Evolutionary conservation across 2,329 filamentous ascomycete genomes (phyloP), one percentile per base, ranked within the genome.

Genomic region (Colletotrichum sublineola): DNA sequence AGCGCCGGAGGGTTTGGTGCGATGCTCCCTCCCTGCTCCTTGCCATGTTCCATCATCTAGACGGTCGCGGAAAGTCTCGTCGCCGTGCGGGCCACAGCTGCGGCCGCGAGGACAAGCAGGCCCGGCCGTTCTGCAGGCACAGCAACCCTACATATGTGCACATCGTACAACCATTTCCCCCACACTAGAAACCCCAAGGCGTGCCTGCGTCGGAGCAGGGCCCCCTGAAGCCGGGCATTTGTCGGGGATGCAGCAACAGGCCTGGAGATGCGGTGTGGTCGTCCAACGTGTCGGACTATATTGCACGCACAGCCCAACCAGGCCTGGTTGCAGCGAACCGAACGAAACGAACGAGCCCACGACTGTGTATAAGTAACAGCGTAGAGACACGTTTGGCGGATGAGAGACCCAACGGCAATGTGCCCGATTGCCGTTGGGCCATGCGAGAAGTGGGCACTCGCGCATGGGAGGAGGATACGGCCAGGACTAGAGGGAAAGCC

Each of bases 81-180:
- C 29, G 29, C 50, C 63, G 29, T 63, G 64, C 64, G 52, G 65
- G 69, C 58, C 58, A 63, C 65, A 63, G 29, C 58, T 63, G 69
- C 69, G 56, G 65, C 46, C 52, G 40, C 9, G 44, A 63, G 52
- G 58, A 63, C 44, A 44, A 46, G 65, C 64, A 20, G 60, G 58
- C 58, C 65, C 36, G 46, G 65, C 58, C 65, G 38, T 15, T 44
- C 53, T 72, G 69, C 69, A 72, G 58, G 60, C 65, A 58, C 69
- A 53, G 56, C 40, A n/a, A 52, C 60, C 55, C 20, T 38, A 40
- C 33, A 57, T 24, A 6, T 7, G 42, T 20, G 20, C n/a, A 29
- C 18, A 14, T 44, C 1, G 31, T 60, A 46, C 67, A 68, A 53
- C 56, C 36, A 63, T 52, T 12, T 42, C 56, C 68, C 68, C 69